Conservation (phyloP, 2,329 filamentous ascomycete genomes). For the Rosellinia necatrix region DNA sequence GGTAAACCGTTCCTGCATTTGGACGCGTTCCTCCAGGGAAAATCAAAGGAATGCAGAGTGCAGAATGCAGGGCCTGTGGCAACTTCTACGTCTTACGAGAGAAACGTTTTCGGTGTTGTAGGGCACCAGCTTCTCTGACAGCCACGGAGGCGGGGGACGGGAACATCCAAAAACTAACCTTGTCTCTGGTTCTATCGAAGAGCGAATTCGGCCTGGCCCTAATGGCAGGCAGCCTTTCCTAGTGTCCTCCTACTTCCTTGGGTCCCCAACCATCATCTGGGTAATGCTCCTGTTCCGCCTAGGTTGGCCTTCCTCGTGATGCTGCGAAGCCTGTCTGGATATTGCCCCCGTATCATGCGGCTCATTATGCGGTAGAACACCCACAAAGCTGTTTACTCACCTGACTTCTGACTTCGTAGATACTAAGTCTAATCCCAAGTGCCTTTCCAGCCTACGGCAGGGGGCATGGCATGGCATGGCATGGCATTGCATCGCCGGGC, state of each 20-base stretch:
- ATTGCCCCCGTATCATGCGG: not conserved
- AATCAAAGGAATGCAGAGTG: constrained; percentile 40
- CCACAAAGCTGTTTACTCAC: constrained; percentile 11
- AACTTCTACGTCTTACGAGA: constrained; percentile 29
- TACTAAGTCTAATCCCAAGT: constrained; percentile 18
- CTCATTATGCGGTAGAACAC: not conserved
- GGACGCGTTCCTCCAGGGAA: constrained; percentile 24
- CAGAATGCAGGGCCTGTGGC: constrained; percentile 29
- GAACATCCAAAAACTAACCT: constrained; percentile 7
- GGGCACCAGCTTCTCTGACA: constrained; percentile 24
- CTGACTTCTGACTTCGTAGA: constrained; percentile 21
- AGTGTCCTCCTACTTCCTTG: too few species aligned
- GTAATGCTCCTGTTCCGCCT: too few species aligned
- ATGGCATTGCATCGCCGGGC: constrained; percentile 11
- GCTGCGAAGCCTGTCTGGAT: not conserved
- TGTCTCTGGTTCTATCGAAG: constrained; percentile 6
- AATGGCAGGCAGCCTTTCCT: not conserved
- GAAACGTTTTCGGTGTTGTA: constrained; percentile 37
- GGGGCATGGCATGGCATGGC: constrained; percentile 23
- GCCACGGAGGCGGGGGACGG: constrained; percentile 14
- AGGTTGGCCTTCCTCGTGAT: not conserved
- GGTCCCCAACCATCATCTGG: too few species aligned
- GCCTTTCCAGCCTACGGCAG: constrained; percentile 8
- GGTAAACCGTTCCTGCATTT: constrained; percentile 27
- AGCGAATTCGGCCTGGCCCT: not conserved